phyloP scores from a whole-genome alignment of 1,284 basidiomycete genomes.

The Fomitopsis pinicola region DNA sequence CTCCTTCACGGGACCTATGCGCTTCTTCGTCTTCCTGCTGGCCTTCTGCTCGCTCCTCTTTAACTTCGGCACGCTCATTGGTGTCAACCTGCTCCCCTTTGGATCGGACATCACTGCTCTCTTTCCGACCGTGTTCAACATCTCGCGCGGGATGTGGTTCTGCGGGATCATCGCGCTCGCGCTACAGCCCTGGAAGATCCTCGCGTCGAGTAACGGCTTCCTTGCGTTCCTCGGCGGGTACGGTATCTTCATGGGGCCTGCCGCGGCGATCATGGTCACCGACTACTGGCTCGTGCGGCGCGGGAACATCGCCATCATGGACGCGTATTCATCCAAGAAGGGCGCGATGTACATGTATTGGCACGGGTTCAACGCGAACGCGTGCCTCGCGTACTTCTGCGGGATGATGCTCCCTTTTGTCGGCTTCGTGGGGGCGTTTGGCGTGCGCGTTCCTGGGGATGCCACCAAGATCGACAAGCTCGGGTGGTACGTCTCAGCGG shows the following conservation, averaged over 20 bases:
- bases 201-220: constrained; percentile 22
- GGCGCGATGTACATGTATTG: constrained; percentile 23
- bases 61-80: constrained; percentile 42
- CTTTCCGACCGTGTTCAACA: constrained; percentile 36
- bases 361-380: constrained; percentile 23
- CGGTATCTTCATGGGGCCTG: constrained; percentile 26
- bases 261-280: constrained; percentile 24
- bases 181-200: constrained; percentile 32
- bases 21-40: constrained; percentile 41
- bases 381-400: constrained; percentile 19
- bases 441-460: constrained; percentile 12
- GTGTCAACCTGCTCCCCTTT: constrained; percentile 26
- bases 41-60: constrained; percentile 38
- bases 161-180: constrained; percentile 39
- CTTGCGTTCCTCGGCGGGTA: constrained; percentile 24
- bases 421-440: constrained; percentile 21
- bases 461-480: constrained; percentile 15
- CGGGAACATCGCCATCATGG: constrained; percentile 20
- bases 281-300: constrained; percentile 25
- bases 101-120: constrained; percentile 33
- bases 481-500: constrained; percentile 18
- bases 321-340: constrained; percentile 17
- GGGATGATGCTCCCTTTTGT: constrained; percentile 23
- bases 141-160: constrained; percentile 40
- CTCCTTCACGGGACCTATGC: constrained; percentile 13